Evolutionary conservation across 441 rosid genomes (phyloP).

Genomic region (Populus hybrid): DNA sequence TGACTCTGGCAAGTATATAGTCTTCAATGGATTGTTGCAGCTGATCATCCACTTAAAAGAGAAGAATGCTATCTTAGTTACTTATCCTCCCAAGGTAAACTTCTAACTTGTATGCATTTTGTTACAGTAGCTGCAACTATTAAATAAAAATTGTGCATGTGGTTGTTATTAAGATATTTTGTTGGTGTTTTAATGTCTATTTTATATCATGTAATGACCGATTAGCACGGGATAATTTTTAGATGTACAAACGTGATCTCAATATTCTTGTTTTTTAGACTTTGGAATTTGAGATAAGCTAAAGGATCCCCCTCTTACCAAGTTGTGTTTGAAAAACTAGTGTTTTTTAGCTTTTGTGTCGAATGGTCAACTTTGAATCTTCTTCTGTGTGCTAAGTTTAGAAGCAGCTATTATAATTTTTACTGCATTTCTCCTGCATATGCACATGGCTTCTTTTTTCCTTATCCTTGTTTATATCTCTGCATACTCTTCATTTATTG

Average conservation of each 20-base stretch:
- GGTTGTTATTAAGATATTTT: neutral
- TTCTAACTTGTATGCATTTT: slow-evolving; percentile 7
- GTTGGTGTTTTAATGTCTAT: neutral
- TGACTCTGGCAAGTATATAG: slow-evolving; percentile 84
- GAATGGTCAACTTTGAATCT: too few relatives aligned
- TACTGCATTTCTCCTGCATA: too few relatives aligned
- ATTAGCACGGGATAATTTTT: neutral
- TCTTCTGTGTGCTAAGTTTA: too few relatives aligned
- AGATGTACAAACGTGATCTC: neutral
- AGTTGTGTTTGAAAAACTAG: too few relatives aligned
- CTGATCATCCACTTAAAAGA: slow-evolving; percentile 80
- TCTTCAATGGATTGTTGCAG: slow-evolving; percentile 79
- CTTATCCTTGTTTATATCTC: too few relatives aligned
- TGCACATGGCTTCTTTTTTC: too few relatives aligned
- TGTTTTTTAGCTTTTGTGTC: too few relatives aligned
- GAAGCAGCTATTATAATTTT: too few relatives aligned
- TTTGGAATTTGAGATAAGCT: too few relatives aligned
- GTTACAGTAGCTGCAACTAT: neutral
- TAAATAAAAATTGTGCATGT: neutral
- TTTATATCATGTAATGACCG: neutral
- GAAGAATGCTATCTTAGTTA: slow-evolving; percentile 85
- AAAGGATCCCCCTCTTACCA: too few relatives aligned
- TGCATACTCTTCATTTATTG: too few relatives aligned
- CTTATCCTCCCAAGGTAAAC: slow-evolving; percentile 82
- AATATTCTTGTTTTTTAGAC: too few relatives aligned